phyloP scores from a whole-genome alignment of 495 filamentous ascomycete genomes.

The Xylaria castorea region DNA sequence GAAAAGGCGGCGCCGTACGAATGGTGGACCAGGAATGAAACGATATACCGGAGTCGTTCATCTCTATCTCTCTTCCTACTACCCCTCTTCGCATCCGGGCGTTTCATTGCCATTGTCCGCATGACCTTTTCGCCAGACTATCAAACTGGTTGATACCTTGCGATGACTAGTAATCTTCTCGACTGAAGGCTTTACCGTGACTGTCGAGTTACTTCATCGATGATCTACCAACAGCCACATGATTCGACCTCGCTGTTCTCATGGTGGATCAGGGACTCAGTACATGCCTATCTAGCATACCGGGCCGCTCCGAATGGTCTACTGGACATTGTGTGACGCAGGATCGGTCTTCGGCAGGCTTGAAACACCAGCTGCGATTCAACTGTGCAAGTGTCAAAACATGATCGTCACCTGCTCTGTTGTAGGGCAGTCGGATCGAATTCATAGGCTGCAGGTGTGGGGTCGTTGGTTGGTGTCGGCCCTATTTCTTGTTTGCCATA shows the following conservation, averaged over 20 bases:
- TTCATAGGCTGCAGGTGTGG: neutral
- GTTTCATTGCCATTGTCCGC: neutral
- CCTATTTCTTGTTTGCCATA: neutral
- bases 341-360: neutral
- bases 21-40: slow-evolving; percentile 35
- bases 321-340: neutral
- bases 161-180: neutral
- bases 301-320: neutral
- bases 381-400: neutral
- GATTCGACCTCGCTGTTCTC: neutral
- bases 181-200: too few species aligned
- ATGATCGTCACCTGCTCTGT: neutral
- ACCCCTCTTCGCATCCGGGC: neutral
- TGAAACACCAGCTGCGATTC: neutral
- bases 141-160: neutral
- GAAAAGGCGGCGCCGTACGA: slow-evolving; percentile 43
- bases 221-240: neutral
- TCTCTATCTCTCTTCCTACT: neutral
- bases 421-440: neutral
- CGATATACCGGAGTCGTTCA: neutral
- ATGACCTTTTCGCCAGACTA: neutral
- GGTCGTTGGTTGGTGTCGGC: neutral
- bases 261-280: neutral
- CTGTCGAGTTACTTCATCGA: neutral
- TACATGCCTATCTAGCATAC: neutral